Base-by-base conservation (phyloP, 305 asterid genomes). In the Monarda citriodora region DNA sequence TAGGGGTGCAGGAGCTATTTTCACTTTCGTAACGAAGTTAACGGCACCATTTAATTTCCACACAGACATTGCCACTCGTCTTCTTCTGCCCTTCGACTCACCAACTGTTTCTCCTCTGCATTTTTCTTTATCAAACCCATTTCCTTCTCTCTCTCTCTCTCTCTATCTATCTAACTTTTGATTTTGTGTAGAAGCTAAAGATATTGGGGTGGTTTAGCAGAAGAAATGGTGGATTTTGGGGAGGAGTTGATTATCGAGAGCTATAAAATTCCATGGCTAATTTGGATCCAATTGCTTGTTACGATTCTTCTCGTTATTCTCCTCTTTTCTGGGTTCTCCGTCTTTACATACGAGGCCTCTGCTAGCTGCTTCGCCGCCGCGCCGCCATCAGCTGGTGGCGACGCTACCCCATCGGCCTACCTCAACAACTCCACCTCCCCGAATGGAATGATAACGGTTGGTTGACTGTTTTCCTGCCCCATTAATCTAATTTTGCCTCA, bases 271-370 rank as follows among this genome's bases (percentile, higher is more conserved):
- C 85, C 87, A 73, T 87, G 94, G 97, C 69, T 87, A 15, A 77
- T 87, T 18, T 89, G 96, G 96, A 84, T 87, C 67, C 95, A 87
- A 61, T 80, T 87, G 26, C 36, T 87, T 9, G 72, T 82, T 3
- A 82, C 59, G 77, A 48, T 84, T 76, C 89, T 89, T 56, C 82
- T 89, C 23, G 9, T 89, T 12, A 18, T 82, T 58, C 74, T 82
- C 45, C 80, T 89, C 23, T 70, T 82, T 46, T 79, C 56, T 58
- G 97, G 89, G 12, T 67, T 86, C 71, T 53, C 82, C 42, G 18
- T 74, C 11, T 82, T 74, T 46, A 60, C 79, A 64, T 45, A 58
- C 18, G 92, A 78, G 31, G 56, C 65, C 46, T 41, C 78, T 34
- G 20, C 56, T 21, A 40, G 36, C 53, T 18, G 32, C 32, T 29